phyloP scores from a whole-genome alignment of 495 filamentous ascomycete genomes.

The Penicillium tannophilum region DNA sequence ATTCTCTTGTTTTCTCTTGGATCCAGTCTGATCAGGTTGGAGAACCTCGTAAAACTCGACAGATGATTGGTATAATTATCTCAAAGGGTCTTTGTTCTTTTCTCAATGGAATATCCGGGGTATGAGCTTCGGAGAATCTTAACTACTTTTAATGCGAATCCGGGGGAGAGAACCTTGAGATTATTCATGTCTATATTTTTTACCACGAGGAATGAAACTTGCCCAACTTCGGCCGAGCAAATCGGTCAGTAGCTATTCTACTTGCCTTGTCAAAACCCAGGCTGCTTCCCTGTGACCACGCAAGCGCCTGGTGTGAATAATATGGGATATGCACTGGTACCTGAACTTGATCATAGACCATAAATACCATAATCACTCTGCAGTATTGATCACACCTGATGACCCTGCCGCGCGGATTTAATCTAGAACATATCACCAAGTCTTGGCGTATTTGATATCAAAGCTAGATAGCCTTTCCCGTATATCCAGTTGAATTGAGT shows the following conservation, averaged over 20 bases:
- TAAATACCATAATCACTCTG: conserved; percentile 7
- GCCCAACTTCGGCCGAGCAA: neutral
- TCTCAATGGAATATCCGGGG: neutral
- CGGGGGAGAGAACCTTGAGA: neutral
- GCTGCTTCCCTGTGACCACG: neutral
- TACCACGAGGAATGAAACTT: neutral
- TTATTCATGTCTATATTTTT: neutral
- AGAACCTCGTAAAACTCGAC: neutral
- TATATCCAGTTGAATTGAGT: neutral
- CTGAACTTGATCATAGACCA: conserved; percentile 10
- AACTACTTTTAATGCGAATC: neutral
- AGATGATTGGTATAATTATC: neutral
- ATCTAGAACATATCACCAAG: neutral
- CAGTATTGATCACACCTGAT: conserved; percentile 14
- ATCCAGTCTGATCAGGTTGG: neutral
- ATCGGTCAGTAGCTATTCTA: neutral
- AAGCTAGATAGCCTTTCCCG: neutral
- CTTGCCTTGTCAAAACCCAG: neutral
- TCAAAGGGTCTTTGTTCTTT: neutral
- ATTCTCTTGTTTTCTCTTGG: neutral
- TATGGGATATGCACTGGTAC: conserved; percentile 15
- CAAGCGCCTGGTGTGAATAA: neutral
- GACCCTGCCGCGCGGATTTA: neutral
- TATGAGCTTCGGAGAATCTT: neutral
- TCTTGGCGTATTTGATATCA: neutral